Evolutionary conservation across 768 basidiomycete genomes (phyloP), one percentile per base, ranked within the genome.

Genomic region (Neoboletus magnificus): DNA sequence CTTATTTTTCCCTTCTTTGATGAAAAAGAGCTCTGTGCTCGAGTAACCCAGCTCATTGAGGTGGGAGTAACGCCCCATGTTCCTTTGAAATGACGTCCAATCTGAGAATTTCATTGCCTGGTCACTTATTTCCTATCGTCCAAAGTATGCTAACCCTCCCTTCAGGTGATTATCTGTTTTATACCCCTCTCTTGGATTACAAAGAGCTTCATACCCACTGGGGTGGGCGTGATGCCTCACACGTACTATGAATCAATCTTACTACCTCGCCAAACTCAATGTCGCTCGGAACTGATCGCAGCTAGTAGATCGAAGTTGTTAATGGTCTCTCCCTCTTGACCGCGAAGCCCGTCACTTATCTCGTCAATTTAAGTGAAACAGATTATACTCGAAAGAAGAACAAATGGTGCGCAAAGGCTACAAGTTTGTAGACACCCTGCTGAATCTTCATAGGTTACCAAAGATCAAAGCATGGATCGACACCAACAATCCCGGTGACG

Each of bases 381-480:
- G 97, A 99, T 71, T 99, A 91, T 66, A 75, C 91, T 56, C 87
- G 97, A 60, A 98, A 98, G 76, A 98, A 98, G 85, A 98, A 98
- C 79, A 98, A 98, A 79, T 98, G 97, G 95, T 89, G 55, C 41
- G 40, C 35, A 20, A 20, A 18, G 42, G 16, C 22, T 15, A 30
- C 27, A 5, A 4, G 46, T 20, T 35, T 45, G 39, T 23, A 27
- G 4, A 3, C 18, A 10, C 27, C 43, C 44, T 41, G 45, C 52
- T 16, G 16, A 53, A 29, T 25, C 23, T 20, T n/a, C 20, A 8
- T 53, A 91, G 89, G 91, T 75, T 98, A 32, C 82, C 94, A 20
- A 97, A 96, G 77, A 98, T 98, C 80, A 98, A 98, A 71, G 89
- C 75, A 29, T 99, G 97, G 97, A 96, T 99, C 66, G 95, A 98